Evolutionary conservation across 139 green algal species (phyloP), one percentile per base, ranked within the genome.

Genomic region (Chara braunii): DNA sequence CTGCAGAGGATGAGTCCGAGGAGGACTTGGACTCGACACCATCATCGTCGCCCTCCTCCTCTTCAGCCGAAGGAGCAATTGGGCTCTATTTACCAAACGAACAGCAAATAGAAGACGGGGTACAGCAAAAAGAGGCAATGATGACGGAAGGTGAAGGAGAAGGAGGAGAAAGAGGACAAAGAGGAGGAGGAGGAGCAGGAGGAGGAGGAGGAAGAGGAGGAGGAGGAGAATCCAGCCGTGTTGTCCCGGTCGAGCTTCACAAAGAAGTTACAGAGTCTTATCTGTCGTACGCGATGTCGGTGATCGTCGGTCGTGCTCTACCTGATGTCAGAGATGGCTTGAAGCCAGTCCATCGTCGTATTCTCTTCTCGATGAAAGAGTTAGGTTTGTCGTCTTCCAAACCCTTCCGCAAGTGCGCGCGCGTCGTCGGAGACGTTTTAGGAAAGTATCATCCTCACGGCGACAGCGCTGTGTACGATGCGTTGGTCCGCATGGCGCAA

Each of bases 381-480:
- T 80, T 98, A 33, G 87, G 89, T 0, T 69, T 95, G 52, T 23
- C 58, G 2, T 77, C 77, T 14, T 83, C 65, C 57, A 94, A 90
- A 71, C 89, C 89, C 22, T 89, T 86, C 80, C 81, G 60, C 18
- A 96, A 96, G 79, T 96, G 88, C 64, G 93, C 93, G 3, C 79
- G 93, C 2, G 92, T 99, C 32, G 93, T 99, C 28, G 93, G 93
- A 18, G 93, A 99, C 74, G 92, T 97, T 60, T 80, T 99, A 66
- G 93, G 93, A 29, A 97, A 97, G 76, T 97, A 90, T 68, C 93
- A 99, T 72, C 93, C 93, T 0, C 66, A 75, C 30, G 66, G 66
- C 37, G 66, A 70, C 43, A 71, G 42, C 8, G 65, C 65, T 26
- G 65, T 74, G 3, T 74, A 74, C 32, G 65, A 69, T 31, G 3